Conservation (phyloP, 148 eudicot species). For the Pouteria glomerata region DNA sequence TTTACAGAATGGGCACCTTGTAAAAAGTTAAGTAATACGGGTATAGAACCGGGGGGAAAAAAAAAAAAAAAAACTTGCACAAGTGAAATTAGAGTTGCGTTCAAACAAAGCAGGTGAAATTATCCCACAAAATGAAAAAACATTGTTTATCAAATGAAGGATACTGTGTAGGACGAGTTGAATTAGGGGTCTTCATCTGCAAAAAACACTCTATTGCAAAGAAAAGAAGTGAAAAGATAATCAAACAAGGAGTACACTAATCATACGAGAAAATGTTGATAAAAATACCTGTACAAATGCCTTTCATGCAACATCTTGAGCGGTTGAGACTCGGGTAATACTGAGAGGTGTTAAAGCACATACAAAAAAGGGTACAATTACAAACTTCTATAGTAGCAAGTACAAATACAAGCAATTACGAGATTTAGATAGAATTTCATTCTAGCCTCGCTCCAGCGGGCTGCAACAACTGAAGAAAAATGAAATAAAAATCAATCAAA, state of each 20-base stretch:
- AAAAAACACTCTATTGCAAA: conserved; percentile 77
- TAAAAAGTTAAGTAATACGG: conserved; percentile 45
- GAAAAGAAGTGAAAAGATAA: conserved; percentile 11
- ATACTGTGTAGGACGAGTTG: conserved; percentile 96
- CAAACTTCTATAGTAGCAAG: conserved; percentile 1
- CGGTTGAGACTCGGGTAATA: conserved; percentile 97
- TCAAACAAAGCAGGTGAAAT: background rate
- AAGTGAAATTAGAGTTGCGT: background rate
- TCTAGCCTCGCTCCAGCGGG: background rate
- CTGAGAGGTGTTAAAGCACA: conserved; percentile 32
- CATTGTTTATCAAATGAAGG: conserved; percentile 29
- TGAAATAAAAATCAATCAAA: background rate
- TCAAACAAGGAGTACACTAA: background rate
- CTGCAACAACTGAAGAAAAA: background rate
- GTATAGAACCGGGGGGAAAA: background rate
- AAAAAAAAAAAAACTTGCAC: background rate
- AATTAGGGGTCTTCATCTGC: conserved; percentile 98
- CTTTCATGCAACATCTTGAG: conserved; percentile 95
- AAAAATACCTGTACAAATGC: conserved; percentile 92
- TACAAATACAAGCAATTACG: background rate
- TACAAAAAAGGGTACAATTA: conserved; percentile 16
- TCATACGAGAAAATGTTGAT: background rate
- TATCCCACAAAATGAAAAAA: background rate
- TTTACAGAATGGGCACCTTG: conserved; percentile 96
- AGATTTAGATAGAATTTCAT: background rate